Evolutionary conservation across 2,329 filamentous ascomycete species (phyloP).

Genomic region (Xylaria hypoxylon): DNA sequence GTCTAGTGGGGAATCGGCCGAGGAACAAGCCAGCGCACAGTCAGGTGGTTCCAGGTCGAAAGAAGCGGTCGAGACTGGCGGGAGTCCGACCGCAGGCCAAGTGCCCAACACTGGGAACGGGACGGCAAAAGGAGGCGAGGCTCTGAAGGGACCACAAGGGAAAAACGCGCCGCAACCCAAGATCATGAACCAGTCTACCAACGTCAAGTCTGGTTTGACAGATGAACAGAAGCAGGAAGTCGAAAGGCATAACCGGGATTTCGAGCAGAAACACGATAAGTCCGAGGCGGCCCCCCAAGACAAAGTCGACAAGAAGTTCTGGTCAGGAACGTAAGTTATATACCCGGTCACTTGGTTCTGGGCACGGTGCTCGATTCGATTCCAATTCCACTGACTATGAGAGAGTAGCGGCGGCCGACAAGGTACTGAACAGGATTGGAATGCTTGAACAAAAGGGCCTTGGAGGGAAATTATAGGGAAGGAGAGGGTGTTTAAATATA

Average conservation of each 20-base stretch:
- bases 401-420: conserved; percentile 37
- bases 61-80: conserved; percentile 54
- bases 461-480: neutral
- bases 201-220: conserved; percentile 54
- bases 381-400: conserved; percentile 33
- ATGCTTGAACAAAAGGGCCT: conserved; percentile 37
- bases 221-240: conserved; percentile 68
- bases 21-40: conserved; percentile 52
- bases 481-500: neutral
- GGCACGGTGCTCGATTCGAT: conserved; percentile 4
- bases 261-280: conserved; percentile 65
- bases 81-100: conserved; percentile 47
- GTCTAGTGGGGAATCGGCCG: conserved; percentile 43
- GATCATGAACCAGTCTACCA: conserved; percentile 61
- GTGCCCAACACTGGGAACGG: conserved; percentile 44
- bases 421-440: conserved; percentile 45
- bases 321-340: conserved; percentile 58
- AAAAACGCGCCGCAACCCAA: conserved; percentile 59
- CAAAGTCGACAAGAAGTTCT: conserved; percentile 68
- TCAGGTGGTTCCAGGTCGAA: conserved; percentile 56
- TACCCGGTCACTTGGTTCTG: conserved; percentile 15
- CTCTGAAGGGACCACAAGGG: conserved; percentile 50
- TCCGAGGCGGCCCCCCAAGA: conserved; percentile 57
- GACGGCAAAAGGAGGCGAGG: conserved; percentile 50
- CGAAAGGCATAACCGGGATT: conserved; percentile 68